A percentile compares a stretch with the other conserved stretches of the same genome.
phyloP scores from a whole-genome alignment of 306 rosid species.

The Fragaria ananassa region DNA sequence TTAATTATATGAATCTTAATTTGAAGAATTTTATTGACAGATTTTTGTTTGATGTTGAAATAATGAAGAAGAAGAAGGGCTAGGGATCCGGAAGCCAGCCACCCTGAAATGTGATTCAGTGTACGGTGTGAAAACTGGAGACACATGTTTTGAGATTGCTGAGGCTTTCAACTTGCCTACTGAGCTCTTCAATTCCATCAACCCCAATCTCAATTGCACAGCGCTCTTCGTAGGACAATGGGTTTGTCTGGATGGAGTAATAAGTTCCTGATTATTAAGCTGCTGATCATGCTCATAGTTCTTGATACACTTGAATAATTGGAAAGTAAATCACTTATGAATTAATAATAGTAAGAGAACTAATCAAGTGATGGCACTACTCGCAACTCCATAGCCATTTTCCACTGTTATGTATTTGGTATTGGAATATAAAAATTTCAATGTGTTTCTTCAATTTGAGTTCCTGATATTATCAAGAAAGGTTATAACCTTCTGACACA shows the following conservation, averaged over 20 bases:
- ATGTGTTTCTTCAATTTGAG: not conserved
- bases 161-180: constrained; percentile 15
- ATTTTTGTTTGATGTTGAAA: not conserved
- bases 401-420: not conserved
- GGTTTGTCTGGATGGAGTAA: constrained; percentile 30
- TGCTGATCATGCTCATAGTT: not conserved
- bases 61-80: not conserved
- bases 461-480: not conserved
- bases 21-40: not conserved
- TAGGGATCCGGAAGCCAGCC: not conserved
- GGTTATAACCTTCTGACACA: too few species aligned
- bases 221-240: constrained; percentile 41
- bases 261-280: not conserved
- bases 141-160: constrained; percentile 30
- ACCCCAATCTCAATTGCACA: constrained; percentile 43
- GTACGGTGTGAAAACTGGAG: constrained; percentile 30
- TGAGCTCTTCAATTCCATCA: constrained; percentile 13
- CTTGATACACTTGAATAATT: not conserved
- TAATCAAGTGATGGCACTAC: not conserved
- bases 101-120: constrained; percentile 17
- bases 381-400: not conserved
- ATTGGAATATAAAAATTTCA: not conserved
- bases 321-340: not conserved
- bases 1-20: not conserved
- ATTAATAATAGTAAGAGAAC: not conserved